These are phyloP conservation scores for Kluyveromyces siamensis DNA, from an alignment of 805 yeast species.

Conservation along the genomic window DNA sequence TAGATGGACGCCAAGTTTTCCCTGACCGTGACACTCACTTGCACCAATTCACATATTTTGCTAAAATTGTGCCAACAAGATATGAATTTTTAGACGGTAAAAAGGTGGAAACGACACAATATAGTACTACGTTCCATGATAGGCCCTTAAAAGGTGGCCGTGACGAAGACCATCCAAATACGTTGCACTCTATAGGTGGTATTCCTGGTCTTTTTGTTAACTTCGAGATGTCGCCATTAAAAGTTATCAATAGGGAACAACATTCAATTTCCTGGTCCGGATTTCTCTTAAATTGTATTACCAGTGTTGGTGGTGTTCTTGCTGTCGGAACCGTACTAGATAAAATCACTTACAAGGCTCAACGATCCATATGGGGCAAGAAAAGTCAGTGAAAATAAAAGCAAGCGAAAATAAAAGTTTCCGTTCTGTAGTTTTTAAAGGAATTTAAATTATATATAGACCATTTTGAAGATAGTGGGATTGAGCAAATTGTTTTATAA, in stretches of 20 bases:
- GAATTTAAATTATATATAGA: not conserved
- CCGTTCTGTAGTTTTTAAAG: not conserved
- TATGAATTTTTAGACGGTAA: conserved; percentile 56
- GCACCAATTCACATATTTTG: conserved; percentile 65
- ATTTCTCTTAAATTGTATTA: conserved; percentile 70
- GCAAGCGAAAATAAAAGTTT: conserved; percentile 3
- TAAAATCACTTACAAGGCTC: conserved; percentile 82
- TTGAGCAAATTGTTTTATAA: not conserved
- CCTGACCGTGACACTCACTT: conserved; percentile 39
- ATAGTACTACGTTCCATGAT: conserved; percentile 79
- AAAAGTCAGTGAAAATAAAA: conserved; percentile 11
- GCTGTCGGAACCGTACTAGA: conserved; percentile 89
- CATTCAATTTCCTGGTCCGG: conserved; percentile 67
- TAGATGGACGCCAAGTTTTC: conserved; percentile 41
- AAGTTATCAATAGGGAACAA: conserved; percentile 75
- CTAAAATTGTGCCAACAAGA: conserved; percentile 86
- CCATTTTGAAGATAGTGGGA: not conserved
- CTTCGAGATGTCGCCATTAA: conserved; percentile 89
- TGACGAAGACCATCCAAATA: conserved; percentile 86
- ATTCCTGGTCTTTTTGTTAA: conserved; percentile 80
- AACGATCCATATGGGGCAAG: conserved; percentile 45
- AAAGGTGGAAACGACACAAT: conserved; percentile 60
- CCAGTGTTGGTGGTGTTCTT: conserved; percentile 87
- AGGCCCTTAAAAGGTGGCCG: conserved; percentile 80
- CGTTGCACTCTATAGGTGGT: conserved; percentile 77